Evolutionary conservation across 805 yeast genomes (phyloP).

Genomic region (Deakozyma indianensis): DNA sequence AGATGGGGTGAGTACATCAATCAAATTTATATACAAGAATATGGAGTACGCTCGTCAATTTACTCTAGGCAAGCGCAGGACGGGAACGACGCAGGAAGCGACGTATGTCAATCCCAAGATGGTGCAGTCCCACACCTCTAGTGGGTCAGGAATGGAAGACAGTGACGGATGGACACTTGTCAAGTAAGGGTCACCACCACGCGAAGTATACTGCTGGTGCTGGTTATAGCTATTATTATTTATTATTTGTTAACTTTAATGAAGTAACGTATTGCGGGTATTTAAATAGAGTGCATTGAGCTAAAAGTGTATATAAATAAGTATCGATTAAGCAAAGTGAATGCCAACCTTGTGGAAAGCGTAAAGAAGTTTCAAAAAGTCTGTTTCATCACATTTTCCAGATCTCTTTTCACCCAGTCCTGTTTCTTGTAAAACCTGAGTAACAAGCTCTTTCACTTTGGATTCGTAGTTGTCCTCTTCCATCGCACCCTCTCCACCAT

Average conservation of each 20-base stretch:
- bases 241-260: neutral
- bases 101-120: neutral
- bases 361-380: constrained; percentile 63
- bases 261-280: neutral
- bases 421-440: constrained; percentile 61
- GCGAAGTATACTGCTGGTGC: too few relatives aligned
- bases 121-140: neutral
- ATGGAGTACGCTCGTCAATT: constrained; percentile 48
- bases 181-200: neutral
- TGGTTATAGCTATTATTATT: neutral
- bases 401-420: constrained; percentile 78
- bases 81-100: neutral
- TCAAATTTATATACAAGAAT: constrained; percentile 64
- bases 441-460: constrained; percentile 57
- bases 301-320: neutral
- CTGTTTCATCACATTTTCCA: constrained; percentile 89
- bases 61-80: neutral
- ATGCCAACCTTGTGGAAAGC: constrained; percentile 96
- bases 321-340: constrained; percentile 58
- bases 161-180: constrained; percentile 1
- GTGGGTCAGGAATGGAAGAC: neutral
- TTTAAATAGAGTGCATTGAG: neutral
- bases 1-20: constrained; percentile 66
- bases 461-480: constrained; percentile 20
- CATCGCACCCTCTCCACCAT: constrained; percentile 32